Evolutionary conservation across 495 filamentous ascomycete genomes (phyloP).

Genomic region (Penicillium silybi): DNA sequence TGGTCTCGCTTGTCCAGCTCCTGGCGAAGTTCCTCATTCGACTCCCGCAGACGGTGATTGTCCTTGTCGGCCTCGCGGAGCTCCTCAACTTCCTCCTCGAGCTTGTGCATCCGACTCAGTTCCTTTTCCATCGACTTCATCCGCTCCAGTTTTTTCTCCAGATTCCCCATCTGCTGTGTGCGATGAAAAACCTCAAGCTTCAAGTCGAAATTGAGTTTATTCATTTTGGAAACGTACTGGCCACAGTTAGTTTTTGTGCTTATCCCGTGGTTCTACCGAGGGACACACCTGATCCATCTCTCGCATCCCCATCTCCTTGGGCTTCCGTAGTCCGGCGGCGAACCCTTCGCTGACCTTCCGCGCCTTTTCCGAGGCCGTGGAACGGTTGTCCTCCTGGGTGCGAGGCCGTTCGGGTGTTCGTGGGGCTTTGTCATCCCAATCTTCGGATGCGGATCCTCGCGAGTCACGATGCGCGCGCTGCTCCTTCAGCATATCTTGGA

Average conservation of each 20-base stretch:
- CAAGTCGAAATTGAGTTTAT: constrained; percentile 87
- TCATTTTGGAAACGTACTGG: constrained; percentile 57
- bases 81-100: constrained; percentile 61
- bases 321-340: constrained; percentile 23
- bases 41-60: constrained; percentile 43
- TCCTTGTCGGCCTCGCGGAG: constrained; percentile 53
- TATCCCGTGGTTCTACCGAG: background rate
- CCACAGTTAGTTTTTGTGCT: constrained; percentile 5
- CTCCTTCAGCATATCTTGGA: constrained; percentile 49
- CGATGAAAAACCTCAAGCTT: constrained; percentile 81
- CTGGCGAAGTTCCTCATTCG: constrained; percentile 61
- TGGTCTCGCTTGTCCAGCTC: constrained; percentile 75
- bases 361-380: constrained; percentile 35
- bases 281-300: constrained; percentile 47
- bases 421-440: constrained; percentile 18
- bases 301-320: constrained; percentile 47
- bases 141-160: constrained; percentile 67
- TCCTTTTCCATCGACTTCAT: constrained; percentile 65
- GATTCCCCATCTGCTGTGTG: constrained; percentile 54
- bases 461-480: constrained; percentile 39
- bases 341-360: constrained; percentile 26
- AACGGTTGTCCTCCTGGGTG: constrained; percentile 29
- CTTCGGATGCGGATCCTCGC: constrained; percentile 24
- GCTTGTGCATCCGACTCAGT: constrained; percentile 57
- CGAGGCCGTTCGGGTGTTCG: constrained; percentile 31